phyloP scores from a whole-genome alignment of 164 flowering plant genomes.

The Magnolia changhungtana region DNA sequence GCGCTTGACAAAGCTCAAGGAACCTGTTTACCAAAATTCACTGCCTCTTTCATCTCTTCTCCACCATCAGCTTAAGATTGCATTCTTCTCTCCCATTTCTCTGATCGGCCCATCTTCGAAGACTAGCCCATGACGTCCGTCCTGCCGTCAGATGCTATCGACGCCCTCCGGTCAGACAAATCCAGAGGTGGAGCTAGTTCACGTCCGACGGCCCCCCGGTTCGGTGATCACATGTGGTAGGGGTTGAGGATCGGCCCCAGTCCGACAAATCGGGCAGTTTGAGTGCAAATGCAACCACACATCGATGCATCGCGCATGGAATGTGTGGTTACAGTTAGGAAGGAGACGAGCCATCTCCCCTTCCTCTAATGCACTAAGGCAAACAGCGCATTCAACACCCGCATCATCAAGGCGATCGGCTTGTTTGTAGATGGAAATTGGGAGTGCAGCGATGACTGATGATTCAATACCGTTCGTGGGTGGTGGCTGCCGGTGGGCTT shows the following conservation, averaged over 20 bases:
- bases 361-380: slow-evolving; percentile 34
- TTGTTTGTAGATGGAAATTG: slow-evolving; percentile 22
- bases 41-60: no score
- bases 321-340: slow-evolving; percentile 43
- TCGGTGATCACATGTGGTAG: no score
- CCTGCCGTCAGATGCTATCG: no score
- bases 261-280: slow-evolving; percentile 50
- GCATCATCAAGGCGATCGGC: slow-evolving; percentile 1
- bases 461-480: slow-evolving; percentile 30
- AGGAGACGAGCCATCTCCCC: slow-evolving; percentile 25
- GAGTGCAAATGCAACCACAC: slow-evolving; percentile 40
- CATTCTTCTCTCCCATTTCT: no score
- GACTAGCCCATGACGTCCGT: no score
- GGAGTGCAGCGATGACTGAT: slow-evolving; percentile 20
- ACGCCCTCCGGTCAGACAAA: no score
- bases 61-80: no score
- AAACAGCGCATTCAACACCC: slow-evolving; percentile 39
- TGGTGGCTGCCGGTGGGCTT: slow-evolving; percentile 7
- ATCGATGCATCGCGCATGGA: slow-evolving; percentile 47
- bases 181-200: no score
- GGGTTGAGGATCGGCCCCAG: slow-evolving; percentile 17
- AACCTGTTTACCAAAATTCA: no score
- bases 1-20: no score
- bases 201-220: no score
- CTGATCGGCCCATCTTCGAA: no score